phyloP scores from a whole-genome alignment of 495 filamentous ascomycete species.

The Penicillium bialowiezense region DNA sequence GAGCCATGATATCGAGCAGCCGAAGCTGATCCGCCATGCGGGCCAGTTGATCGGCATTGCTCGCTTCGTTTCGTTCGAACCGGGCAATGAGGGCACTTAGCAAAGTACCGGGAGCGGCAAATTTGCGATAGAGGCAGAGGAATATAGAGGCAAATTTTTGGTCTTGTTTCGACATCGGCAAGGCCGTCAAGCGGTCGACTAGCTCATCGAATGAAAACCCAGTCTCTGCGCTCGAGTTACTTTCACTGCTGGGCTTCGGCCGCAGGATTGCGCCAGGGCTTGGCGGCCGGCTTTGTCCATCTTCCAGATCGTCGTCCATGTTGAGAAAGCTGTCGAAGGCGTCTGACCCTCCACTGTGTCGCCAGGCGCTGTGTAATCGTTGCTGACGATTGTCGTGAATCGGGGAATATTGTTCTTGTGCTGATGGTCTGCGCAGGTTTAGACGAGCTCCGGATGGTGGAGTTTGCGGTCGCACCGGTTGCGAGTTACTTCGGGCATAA shows the following conservation, averaged over 20 bases:
- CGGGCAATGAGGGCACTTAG: constrained; percentile 70
- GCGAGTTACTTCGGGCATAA: constrained; percentile 46
- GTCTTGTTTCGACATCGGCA: constrained; percentile 81
- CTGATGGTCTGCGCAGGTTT: constrained; percentile 34
- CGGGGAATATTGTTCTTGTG: constrained; percentile 27
- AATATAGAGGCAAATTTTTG: constrained; percentile 83
- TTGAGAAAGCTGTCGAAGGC: constrained; percentile 45
- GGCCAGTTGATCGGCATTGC: constrained; percentile 60
- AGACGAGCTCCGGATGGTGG: constrained; percentile 36
- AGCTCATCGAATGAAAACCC: constrained; percentile 83
- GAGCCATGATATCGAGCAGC: constrained; percentile 76
- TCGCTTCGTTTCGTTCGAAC: constrained; percentile 64
- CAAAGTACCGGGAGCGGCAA: constrained; percentile 75
- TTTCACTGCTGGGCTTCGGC: constrained; percentile 32
- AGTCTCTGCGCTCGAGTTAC: constrained; percentile 36
- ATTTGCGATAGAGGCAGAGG: constrained; percentile 92
- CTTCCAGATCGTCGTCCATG: constrained; percentile 46
- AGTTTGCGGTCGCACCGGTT: constrained; percentile 44
- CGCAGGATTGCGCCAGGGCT: constrained; percentile 33
- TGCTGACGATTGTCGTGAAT: constrained; percentile 33
- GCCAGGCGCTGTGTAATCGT: constrained; percentile 38
- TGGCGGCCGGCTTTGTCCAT: constrained; percentile 25
- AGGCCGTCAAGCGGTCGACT: constrained; percentile 77
- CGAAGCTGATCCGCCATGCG: constrained; percentile 77
- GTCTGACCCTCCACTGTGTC: constrained; percentile 42